Percentiles rank a stretch among this genome's conserved stretches.
phyloP scores from a whole-genome alignment of 805 yeast species.

The Suhomyces faveliae region DNA sequence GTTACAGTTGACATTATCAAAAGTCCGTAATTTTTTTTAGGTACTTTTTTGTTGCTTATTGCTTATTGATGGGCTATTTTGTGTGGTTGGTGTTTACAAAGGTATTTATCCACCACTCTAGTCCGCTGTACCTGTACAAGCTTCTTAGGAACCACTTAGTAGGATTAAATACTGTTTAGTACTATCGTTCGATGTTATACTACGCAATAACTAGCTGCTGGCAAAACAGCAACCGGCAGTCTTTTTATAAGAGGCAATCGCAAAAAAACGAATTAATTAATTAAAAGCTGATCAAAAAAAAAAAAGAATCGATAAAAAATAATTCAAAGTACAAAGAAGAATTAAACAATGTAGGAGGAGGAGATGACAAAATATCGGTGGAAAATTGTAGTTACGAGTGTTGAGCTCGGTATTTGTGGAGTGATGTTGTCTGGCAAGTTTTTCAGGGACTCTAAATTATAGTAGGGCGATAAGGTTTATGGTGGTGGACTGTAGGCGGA shows the following conservation, averaged over 20 bases:
- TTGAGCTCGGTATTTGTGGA: background rate
- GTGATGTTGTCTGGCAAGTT: background rate
- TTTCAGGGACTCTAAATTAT: background rate
- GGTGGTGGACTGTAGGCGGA: background rate
- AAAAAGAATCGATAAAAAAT: background rate
- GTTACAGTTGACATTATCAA: background rate
- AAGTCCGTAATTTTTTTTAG: too few relatives aligned
- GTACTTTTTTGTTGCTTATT: too few relatives aligned
- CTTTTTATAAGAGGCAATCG: slow-evolving; percentile 1
- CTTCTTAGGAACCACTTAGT: background rate
- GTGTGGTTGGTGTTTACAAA: background rate
- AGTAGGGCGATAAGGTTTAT: background rate
- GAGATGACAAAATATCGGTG: background rate
- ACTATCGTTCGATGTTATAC: background rate
- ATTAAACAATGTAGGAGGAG: background rate
- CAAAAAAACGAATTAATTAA: background rate
- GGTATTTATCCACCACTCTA: background rate
- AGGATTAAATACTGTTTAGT: background rate
- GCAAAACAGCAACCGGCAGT: background rate
- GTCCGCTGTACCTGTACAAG: background rate
- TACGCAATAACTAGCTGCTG: background rate
- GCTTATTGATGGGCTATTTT: background rate
- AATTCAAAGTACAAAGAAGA: background rate
- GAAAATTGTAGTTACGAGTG: background rate
- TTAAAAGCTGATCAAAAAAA: background rate